A percentile compares a stretch with the other conserved stretches of the same genome.
Conservation (phyloP, 352 stramenopile species). For the Phytophthora pisi region DNA sequence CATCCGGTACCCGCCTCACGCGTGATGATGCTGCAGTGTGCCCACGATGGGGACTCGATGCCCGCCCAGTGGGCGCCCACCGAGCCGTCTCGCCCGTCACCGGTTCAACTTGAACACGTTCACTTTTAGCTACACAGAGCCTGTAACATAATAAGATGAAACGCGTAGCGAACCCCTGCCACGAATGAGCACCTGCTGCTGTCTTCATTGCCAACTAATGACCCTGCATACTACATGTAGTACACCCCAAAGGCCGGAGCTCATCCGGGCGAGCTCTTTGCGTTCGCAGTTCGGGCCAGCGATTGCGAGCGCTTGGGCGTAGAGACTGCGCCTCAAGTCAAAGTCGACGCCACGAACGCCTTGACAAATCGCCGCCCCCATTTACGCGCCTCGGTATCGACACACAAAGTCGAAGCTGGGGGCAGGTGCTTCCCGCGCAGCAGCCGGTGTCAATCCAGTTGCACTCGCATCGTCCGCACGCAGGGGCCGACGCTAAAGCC, state of each 20-base stretch:
- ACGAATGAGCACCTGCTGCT: neutral
- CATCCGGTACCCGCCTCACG: constrained; percentile 22
- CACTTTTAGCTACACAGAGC: neutral
- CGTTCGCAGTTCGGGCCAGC: too few relatives aligned
- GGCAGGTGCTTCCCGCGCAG: neutral
- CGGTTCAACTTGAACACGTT: neutral
- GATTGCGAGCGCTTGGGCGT: too few relatives aligned
- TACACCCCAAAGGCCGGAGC: too few relatives aligned
- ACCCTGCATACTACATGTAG: too few relatives aligned
- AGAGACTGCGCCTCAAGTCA: too few relatives aligned
- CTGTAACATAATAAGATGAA: neutral
- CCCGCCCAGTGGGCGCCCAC: neutral
- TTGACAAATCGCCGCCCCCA: too few relatives aligned
- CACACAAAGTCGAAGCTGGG: neutral
- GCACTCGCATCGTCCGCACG: constrained; percentile 6
- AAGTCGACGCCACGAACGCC: too few relatives aligned
- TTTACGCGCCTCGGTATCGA: too few relatives aligned
- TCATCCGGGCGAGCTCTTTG: too few relatives aligned
- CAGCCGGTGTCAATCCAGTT: constrained; percentile 22
- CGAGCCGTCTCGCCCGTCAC: neutral
- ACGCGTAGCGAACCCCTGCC: neutral
- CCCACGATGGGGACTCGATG: neutral
- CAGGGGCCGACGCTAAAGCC: constrained; percentile 24
- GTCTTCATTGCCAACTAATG: neutral
- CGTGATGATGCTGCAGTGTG: neutral